Evolutionary conservation across 495 filamentous ascomycete genomes (phyloP).

Genomic region (Aspergillus mulundensis): DNA sequence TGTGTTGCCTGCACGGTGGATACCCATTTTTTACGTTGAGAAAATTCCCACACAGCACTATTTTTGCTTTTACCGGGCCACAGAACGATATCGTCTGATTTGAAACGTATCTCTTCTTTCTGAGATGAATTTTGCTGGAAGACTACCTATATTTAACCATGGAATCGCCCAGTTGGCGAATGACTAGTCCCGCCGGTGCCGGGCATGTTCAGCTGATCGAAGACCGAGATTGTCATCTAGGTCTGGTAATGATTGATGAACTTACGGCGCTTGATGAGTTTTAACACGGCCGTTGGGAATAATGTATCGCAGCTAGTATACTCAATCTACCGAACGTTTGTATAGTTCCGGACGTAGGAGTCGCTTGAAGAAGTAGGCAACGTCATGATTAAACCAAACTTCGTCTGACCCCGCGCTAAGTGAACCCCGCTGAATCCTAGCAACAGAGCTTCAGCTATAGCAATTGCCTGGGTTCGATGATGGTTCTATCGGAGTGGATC

Average conservation of each 20-base stretch:
- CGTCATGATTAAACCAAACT: conserved; percentile 4
- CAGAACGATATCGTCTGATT: conserved; percentile 5
- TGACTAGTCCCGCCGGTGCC: conserved; percentile 2
- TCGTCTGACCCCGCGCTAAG: conserved; percentile 10
- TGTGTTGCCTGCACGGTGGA: conserved; percentile 19
- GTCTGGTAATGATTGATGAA: conserved; percentile 4
- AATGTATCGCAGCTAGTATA: background rate
- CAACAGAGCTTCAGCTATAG: background rate
- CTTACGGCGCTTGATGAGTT: background rate
- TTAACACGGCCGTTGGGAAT: background rate
- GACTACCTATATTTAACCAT: background rate
- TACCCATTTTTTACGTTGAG: conserved; percentile 25
- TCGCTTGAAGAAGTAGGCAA: background rate
- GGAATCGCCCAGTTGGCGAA: conserved; percentile 7
- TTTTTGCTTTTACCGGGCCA: conserved; percentile 7
- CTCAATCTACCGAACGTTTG: background rate
- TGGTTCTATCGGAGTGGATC: too few relatives aligned
- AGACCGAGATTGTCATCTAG: conserved; percentile 4
- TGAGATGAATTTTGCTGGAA: conserved; percentile 5
- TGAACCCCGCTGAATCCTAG: background rate
- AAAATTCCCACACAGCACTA: background rate
- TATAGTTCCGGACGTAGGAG: background rate
- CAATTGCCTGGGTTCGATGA: background rate
- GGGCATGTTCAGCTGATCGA: conserved; percentile 3
- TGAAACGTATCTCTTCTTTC: background rate